Conservation (phyloP, 129 eudicot species). For the Pulicaria dysenterica region DNA sequence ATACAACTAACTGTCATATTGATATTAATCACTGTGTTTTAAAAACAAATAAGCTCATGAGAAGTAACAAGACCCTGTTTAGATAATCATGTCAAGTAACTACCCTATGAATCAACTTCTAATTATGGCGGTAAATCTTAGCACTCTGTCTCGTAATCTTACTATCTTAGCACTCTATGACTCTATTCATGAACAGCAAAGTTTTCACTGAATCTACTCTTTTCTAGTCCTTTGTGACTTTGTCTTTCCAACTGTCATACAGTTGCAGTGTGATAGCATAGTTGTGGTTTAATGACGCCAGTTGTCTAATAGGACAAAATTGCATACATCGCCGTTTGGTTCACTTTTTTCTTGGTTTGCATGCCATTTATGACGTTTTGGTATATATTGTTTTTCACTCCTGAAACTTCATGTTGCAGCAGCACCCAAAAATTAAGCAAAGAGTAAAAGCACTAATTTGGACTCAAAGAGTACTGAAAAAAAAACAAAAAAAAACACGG, state of each 20-base stretch:
- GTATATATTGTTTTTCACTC: not conserved
- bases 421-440: not conserved
- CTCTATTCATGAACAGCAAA: not conserved
- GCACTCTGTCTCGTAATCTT: not conserved
- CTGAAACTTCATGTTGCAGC: constrained; percentile 9
- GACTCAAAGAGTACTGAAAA: not conserved
- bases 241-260: not conserved
- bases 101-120: not conserved
- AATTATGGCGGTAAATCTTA: not conserved
- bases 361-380: not conserved
- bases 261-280: not conserved
- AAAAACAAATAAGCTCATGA: constrained; percentile 2
- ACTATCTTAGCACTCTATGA: too few relatives aligned
- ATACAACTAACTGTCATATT: not conserved
- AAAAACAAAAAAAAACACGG: not conserved
- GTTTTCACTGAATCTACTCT: not conserved
- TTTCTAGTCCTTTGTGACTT: not conserved
- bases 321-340: not conserved
- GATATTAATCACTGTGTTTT: constrained; percentile 10
- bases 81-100: not conserved
- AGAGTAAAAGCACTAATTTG: not conserved
- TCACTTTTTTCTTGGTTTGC: not conserved
- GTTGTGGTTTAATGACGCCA: not conserved
- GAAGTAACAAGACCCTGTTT: constrained; percentile 5
- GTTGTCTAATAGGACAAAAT: not conserved